phyloP scores from a whole-genome alignment of 352 stramenopile genomes.

The Globisporangium perplexum region DNA sequence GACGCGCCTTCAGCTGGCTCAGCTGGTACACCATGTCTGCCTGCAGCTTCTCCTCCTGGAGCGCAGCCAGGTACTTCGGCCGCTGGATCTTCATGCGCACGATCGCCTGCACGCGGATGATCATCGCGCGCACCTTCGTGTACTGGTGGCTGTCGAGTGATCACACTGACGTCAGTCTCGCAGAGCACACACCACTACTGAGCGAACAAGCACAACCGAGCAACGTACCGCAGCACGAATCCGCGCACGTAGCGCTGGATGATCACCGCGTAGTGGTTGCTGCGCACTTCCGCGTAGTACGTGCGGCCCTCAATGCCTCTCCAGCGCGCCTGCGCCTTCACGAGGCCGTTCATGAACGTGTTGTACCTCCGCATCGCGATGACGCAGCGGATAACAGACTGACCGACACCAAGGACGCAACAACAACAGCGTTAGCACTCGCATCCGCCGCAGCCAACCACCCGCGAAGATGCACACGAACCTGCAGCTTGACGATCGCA shows the following conservation, averaged over 20 bases:
- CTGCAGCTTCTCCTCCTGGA: slow-evolving; percentile 78
- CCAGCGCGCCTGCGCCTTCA: slow-evolving; percentile 62
- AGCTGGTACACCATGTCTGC: slow-evolving; percentile 86
- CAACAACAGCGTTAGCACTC: not conserved
- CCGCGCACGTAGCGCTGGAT: slow-evolving; percentile 79
- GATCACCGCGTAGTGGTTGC: slow-evolving; percentile 78
- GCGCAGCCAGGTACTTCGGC: slow-evolving; percentile 66
- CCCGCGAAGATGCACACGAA: slow-evolving; percentile 3
- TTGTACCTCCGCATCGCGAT: slow-evolving; percentile 83
- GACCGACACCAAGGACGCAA: not conserved
- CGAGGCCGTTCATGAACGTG: slow-evolving; percentile 69
- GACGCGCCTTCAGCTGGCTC: slow-evolving; percentile 66
- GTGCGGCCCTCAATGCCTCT: slow-evolving; percentile 64
- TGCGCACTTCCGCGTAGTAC: slow-evolving; percentile 67
- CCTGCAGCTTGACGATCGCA: slow-evolving; percentile 79
- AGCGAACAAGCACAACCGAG: not conserved
- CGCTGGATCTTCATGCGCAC: slow-evolving; percentile 81
- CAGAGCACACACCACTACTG: not conserved
- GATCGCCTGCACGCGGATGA: slow-evolving; percentile 72
- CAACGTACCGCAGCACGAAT: slow-evolving; percentile 47
- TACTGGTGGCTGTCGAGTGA: slow-evolving; percentile 32
- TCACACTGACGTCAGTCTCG: not conserved
- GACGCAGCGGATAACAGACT: slow-evolving; percentile 77
- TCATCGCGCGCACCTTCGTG: slow-evolving; percentile 54
- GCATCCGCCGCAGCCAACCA: not conserved